A percentile compares a stretch with the other conserved stretches of the same genome.
Evolutionary conservation across 148 eudicot species (phyloP).

Genomic region (Amaranthus palmeri): DNA sequence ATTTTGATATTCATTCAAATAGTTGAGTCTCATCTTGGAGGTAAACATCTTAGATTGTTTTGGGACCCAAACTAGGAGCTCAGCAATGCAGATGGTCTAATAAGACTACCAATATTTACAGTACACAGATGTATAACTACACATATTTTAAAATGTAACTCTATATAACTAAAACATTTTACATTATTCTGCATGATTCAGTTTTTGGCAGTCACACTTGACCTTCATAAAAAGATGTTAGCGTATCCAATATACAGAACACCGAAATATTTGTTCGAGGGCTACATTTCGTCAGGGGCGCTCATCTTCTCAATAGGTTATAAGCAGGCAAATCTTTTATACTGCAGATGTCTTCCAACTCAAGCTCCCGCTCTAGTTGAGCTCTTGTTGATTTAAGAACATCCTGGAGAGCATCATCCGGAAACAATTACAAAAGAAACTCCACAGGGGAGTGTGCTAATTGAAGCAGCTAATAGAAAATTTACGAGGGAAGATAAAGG

Average conservation of each 20-base stretch:
- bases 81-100: too few relatives aligned
- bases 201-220: background rate
- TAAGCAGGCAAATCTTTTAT: conserved; percentile 87
- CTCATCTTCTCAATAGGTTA: conserved; percentile 54
- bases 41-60: too few relatives aligned
- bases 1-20: too few relatives aligned
- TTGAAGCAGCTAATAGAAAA: background rate
- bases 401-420: conserved; percentile 38
- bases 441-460: too few relatives aligned
- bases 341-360: conserved; percentile 57
- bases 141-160: background rate
- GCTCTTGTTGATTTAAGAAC: conserved; percentile 81
- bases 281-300: background rate
- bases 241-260: conserved; percentile 5
- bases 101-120: background rate
- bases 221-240: background rate
- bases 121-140: background rate
- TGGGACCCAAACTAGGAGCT: too few relatives aligned
- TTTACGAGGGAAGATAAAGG: background rate
- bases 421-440: background rate
- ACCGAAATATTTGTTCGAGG: background rate
- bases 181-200: conserved; percentile 2
- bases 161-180: background rate
- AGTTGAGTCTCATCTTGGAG: too few relatives aligned
- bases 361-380: conserved; percentile 85